These are phyloP conservation scores for Cryptococcus sp. DNA, from an alignment of 1,284 basidiomycete species.

Conservation along the genomic window DNA sequence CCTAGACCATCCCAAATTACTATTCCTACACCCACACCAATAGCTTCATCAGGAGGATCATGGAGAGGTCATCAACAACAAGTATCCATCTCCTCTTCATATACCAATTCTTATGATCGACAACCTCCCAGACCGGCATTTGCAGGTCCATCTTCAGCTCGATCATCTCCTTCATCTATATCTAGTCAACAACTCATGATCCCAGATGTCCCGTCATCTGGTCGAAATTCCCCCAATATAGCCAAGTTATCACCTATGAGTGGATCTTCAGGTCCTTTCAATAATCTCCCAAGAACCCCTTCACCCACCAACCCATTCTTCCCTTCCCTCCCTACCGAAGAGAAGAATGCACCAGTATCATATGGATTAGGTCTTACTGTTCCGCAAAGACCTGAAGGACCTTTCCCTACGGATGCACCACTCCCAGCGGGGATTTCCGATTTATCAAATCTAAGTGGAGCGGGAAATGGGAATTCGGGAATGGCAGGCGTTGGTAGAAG, in stretches of 20 bases:
- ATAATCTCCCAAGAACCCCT: slow-evolving; percentile 13
- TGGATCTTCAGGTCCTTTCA: slow-evolving; percentile 4
- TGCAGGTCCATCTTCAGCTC: slow-evolving; percentile 22
- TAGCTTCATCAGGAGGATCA: slow-evolving; percentile 5
- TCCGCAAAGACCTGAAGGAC: slow-evolving; percentile 12
- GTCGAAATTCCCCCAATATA: slow-evolving; percentile 8
- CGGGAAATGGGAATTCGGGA: slow-evolving; percentile 49
- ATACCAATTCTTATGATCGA: slow-evolving; percentile 16
- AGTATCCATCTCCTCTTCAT: slow-evolving; percentile 11
- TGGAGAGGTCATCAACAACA: slow-evolving; percentile 13
- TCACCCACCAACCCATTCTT: slow-evolving; percentile 39
- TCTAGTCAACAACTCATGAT: slow-evolving; percentile 9
- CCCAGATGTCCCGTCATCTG: slow-evolving; percentile 1
- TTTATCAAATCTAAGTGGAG: slow-evolving; percentile 56
- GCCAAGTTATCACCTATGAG: slow-evolving; percentile 6
- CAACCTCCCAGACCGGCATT: slow-evolving; percentile 20
- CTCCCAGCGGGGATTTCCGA: slow-evolving; percentile 14
- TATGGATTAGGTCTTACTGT: slow-evolving; percentile 24
- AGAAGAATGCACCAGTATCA: slow-evolving; percentile 13
- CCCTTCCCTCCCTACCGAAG: slow-evolving; percentile 16
- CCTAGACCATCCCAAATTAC: slow-evolving; percentile 27
- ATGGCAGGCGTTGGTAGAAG: slow-evolving; percentile 85
- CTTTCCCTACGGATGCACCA: slow-evolving; percentile 19
- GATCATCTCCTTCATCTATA: slow-evolving; percentile 12
- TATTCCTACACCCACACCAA: slow-evolving; percentile 15